Evolutionary conservation across 1,284 basidiomycete species (phyloP).

Genomic region (Lignosus rhinocerotis): DNA sequence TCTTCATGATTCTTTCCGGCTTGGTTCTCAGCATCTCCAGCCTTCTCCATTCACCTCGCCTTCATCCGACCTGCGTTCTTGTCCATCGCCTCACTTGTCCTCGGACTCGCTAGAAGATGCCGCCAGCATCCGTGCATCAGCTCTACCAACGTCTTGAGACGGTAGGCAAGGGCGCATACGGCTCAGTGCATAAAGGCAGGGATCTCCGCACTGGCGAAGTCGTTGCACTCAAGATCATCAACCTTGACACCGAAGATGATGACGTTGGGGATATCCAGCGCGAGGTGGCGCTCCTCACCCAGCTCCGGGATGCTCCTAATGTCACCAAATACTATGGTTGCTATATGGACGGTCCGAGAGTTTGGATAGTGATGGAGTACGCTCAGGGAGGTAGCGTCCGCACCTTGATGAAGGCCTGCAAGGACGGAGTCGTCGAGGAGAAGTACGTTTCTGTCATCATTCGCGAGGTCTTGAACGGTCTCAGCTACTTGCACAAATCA

Average conservation of each 20-base stretch:
- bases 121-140: slow-evolving; percentile 40
- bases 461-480: slow-evolving; percentile 85
- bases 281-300: slow-evolving; percentile 91
- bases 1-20: slow-evolving; percentile 13
- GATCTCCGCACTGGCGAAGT: slow-evolving; percentile 83
- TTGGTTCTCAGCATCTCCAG: slow-evolving; percentile 12
- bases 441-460: slow-evolving; percentile 87
- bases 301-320: slow-evolving; percentile 87
- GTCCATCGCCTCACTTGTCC: neutral
- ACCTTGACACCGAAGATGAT: slow-evolving; percentile 95
- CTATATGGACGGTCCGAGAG: slow-evolving; percentile 89
- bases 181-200: slow-evolving; percentile 92
- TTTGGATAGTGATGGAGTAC: slow-evolving; percentile 99
- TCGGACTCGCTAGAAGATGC: slow-evolving; percentile 17
- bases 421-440: slow-evolving; percentile 85
- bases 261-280: slow-evolving; percentile 97
- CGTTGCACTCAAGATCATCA: slow-evolving; percentile 97
- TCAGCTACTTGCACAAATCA: slow-evolving; percentile 89
- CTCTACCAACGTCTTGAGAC: slow-evolving; percentile 58
- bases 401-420: slow-evolving; percentile 84
- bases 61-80: neutral
- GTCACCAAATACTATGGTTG: slow-evolving; percentile 97
- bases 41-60: slow-evolving; percentile 3
- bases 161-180: slow-evolving; percentile 92
- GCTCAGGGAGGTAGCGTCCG: slow-evolving; percentile 95